A percentile compares a stretch with the other conserved stretches of the same genome.
Conservation (phyloP, 495 filamentous ascomycete genomes). For the Talaromyces liani region DNA sequence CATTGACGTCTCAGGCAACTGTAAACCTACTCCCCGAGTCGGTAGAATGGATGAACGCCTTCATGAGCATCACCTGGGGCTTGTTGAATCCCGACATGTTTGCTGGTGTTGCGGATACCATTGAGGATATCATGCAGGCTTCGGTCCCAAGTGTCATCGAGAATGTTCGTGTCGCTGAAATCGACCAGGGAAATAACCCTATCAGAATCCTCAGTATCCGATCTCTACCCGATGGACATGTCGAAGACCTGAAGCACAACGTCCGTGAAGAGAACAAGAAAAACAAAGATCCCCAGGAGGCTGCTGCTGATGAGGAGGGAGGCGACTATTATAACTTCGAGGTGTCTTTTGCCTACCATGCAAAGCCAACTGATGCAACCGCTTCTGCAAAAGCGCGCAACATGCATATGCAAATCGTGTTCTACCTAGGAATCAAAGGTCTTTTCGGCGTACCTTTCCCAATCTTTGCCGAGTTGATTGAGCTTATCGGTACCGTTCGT, state of each 20-base stretch:
- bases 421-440: slow-evolving; percentile 72
- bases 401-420: slow-evolving; percentile 95
- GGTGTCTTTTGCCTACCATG: slow-evolving; percentile 88
- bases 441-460: slow-evolving; percentile 82
- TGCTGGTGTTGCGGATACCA: slow-evolving; percentile 57
- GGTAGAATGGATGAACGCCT: slow-evolving; percentile 91
- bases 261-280: slow-evolving; percentile 72
- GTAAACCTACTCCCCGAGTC: slow-evolving; percentile 88
- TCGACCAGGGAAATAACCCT: slow-evolving; percentile 87
- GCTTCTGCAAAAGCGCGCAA: slow-evolving; percentile 77
- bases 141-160: slow-evolving; percentile 84
- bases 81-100: slow-evolving; percentile 94
- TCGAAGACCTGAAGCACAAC: slow-evolving; percentile 68
- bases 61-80: slow-evolving; percentile 76
- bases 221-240: slow-evolving; percentile 75
- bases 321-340: slow-evolving; percentile 94
- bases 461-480: slow-evolving; percentile 79
- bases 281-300: slow-evolving; percentile 77
- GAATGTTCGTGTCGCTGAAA: slow-evolving; percentile 93
- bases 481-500: slow-evolving; percentile 79
- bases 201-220: slow-evolving; percentile 84
- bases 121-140: slow-evolving; percentile 95
- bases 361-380: slow-evolving; percentile 60
- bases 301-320: slow-evolving; percentile 82
- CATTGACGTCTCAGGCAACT: slow-evolving; percentile 36